These are phyloP conservation scores for Dactylellina leptospora DNA, from an alignment of 2,329 filamentous ascomycete species.

Conservation along the genomic window DNA sequence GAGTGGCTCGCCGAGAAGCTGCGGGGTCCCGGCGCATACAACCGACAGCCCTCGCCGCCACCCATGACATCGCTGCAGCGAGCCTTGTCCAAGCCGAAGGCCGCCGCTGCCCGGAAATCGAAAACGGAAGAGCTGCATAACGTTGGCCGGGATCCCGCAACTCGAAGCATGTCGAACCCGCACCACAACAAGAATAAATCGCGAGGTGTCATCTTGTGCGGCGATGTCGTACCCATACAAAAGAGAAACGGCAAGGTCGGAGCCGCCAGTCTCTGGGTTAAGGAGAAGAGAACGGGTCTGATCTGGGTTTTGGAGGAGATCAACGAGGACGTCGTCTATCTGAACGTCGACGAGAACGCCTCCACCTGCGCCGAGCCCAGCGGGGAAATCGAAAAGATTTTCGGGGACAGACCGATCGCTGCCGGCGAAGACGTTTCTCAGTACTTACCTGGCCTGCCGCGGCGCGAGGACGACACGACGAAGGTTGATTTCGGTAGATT, in stretches of 20 bases:
- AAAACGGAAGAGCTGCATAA: constrained; percentile 40
- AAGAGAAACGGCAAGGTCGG: constrained; percentile 93
- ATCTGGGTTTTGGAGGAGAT: constrained; percentile 99
- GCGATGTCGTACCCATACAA: constrained; percentile 97
- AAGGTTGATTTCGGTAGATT: constrained; percentile 78
- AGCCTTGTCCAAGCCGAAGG: constrained; percentile 40
- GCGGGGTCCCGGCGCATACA: constrained; percentile 67
- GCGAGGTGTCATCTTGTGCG: constrained; percentile 88
- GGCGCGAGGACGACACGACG: constrained; percentile 73
- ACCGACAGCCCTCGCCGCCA: constrained; percentile 32
- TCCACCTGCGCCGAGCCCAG: constrained; percentile 11
- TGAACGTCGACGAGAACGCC: constrained; percentile 60
- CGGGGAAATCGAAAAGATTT: constrained; percentile 53
- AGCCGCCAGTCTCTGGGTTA: constrained; percentile 96
- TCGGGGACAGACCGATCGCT: constrained; percentile 67
- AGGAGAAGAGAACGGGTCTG: constrained; percentile 90
- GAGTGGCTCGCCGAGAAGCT: constrained; percentile 91
- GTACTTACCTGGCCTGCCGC: constrained; percentile 83
- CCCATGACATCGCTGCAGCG: constrained; percentile 43
- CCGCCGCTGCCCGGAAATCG: constrained; percentile 20
- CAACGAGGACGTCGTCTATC: constrained; percentile 84
- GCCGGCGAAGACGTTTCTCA: constrained; percentile 74
- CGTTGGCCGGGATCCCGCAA: constrained; percentile 41
- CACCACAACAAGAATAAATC: constrained; percentile 79
- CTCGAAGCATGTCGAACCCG: constrained; percentile 51